These are phyloP conservation scores for Cladophialophora chaetospira DNA, from an alignment of 2,329 filamentous ascomycete species.

Conservation along the genomic window DNA sequence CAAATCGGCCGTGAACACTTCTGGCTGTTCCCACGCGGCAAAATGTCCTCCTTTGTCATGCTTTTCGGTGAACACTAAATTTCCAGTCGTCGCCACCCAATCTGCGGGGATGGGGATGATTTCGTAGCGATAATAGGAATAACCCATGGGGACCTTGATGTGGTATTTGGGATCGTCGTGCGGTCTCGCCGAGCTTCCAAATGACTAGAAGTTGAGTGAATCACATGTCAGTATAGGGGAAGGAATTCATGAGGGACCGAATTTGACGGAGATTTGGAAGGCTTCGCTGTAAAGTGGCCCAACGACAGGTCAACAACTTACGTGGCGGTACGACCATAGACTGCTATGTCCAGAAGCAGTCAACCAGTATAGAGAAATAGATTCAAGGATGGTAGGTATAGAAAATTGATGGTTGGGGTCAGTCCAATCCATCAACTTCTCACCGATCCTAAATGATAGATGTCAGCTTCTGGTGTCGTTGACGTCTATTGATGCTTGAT, in stretches of 20 bases:
- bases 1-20: constrained; percentile 48
- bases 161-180: constrained; percentile 15
- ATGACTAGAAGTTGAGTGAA: too few species aligned
- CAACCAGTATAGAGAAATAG: constrained; percentile 43
- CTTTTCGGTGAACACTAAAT: constrained; percentile 24
- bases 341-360: constrained; percentile 41
- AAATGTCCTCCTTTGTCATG: constrained; percentile 55
- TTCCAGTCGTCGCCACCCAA: constrained; percentile 28
- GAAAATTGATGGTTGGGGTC: constrained; percentile 39
- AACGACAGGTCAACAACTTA: background rate
- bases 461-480: background rate
- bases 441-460: constrained; percentile 40
- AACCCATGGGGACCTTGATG: constrained; percentile 25
- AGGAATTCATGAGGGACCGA: too few species aligned
- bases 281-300: background rate
- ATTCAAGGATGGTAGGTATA: constrained; percentile 39
- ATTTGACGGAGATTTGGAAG: background rate
- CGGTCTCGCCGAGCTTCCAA: too few species aligned
- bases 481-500: too few species aligned
- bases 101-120: constrained; percentile 26
- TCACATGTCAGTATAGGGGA: too few species aligned
- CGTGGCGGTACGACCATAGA: constrained; percentile 38
- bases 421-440: constrained; percentile 43
- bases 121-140: constrained; percentile 28
- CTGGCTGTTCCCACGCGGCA: constrained; percentile 48